phyloP scores from a whole-genome alignment of 1,284 basidiomycete species.

The Cutaneotrichosporon spelunceum region DNA sequence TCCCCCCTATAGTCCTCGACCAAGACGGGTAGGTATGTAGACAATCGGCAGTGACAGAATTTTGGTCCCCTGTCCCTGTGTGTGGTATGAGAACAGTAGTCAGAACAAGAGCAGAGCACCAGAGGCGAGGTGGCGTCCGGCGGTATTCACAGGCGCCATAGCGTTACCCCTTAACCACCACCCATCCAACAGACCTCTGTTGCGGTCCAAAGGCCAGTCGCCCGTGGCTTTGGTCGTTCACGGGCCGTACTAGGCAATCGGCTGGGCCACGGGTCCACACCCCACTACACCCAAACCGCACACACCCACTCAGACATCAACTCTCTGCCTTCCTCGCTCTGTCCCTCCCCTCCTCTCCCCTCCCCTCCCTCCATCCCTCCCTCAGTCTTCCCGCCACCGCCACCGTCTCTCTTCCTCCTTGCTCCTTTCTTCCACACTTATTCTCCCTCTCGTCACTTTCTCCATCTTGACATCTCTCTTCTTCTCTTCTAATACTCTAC shows the following conservation, averaged over 20 bases:
- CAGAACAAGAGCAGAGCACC: background rate
- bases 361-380: slow-evolving; percentile 6
- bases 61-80: background rate
- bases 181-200: background rate
- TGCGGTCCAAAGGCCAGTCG: background rate
- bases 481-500: slow-evolving; percentile 10
- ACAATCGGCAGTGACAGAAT: background rate
- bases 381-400: slow-evolving; percentile 5
- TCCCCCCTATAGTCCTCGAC: background rate
- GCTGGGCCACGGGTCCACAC: background rate
- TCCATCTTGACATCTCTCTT: slow-evolving; percentile 6
- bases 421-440: background rate
- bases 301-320: background rate
- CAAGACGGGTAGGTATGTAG: background rate
- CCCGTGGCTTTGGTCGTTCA: background rate
- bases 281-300: background rate
- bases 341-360: slow-evolving; percentile 1
- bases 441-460: background rate
- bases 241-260: background rate
- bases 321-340: background rate
- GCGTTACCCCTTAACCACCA: background rate
- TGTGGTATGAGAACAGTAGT: background rate
- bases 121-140: background rate
- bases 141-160: background rate
- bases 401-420: background rate